Conservation (phyloP, 768 basidiomycete species). For the Fistulinella prunicolor region DNA sequence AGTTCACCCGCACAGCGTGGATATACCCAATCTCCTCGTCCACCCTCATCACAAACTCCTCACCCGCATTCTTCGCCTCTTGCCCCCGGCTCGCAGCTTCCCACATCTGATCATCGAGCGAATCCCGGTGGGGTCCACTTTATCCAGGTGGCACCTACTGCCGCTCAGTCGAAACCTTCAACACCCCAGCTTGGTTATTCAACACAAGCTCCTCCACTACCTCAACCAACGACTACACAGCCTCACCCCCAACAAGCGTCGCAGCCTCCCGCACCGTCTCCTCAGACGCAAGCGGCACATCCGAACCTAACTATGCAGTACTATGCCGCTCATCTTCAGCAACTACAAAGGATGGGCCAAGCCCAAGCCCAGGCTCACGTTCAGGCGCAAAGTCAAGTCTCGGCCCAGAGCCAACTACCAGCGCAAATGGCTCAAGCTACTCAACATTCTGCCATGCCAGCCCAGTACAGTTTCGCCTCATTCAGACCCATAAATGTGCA, state of each 20-base stretch:
- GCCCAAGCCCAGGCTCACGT: constrained; percentile 23
- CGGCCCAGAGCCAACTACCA: constrained; percentile 26
- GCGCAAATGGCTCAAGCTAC: constrained; percentile 23
- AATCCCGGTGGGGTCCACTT: constrained; percentile 24
- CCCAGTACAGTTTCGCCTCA: constrained; percentile 36
- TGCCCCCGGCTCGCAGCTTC: constrained; percentile 28
- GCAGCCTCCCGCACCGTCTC: constrained; percentile 18
- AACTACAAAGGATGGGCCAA: constrained; percentile 16
- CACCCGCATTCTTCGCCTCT: constrained; percentile 32
- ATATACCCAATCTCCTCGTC: constrained; percentile 35
- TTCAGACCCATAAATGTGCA: constrained; percentile 32
- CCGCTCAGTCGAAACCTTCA: constrained; percentile 26
- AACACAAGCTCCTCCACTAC: constrained; percentile 15
- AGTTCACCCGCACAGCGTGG: constrained; percentile 32
- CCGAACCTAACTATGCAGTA: constrained; percentile 16
- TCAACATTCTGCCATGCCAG: constrained; percentile 25
- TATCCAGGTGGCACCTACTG: constrained; percentile 22
- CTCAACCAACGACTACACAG: constrained; percentile 22
- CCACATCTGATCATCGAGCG: constrained; percentile 23
- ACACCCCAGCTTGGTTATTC: constrained; percentile 30
- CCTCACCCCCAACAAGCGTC: constrained; percentile 24
- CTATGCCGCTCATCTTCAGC: constrained; percentile 13
- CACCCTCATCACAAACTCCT: constrained; percentile 30
- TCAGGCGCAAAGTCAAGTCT: constrained; percentile 16
- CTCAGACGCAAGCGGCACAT: constrained; percentile 21